Conservation (phyloP, 345 rosid species). For the Heritiera fomes region DNA sequence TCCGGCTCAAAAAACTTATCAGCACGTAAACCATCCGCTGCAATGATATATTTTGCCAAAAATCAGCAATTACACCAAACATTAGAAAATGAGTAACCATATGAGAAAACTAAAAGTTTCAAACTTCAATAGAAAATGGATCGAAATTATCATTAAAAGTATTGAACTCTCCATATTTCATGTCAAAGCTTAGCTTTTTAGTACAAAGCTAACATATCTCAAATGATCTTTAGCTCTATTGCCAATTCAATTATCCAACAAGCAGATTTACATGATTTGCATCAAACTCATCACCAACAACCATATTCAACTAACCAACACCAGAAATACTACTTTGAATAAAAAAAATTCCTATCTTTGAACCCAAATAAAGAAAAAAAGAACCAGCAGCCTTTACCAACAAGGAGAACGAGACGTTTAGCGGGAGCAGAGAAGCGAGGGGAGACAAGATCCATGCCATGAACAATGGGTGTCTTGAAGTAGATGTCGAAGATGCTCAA, state of each 20-base stretch:
- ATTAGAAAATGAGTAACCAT: not conserved
- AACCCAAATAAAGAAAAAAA: not conserved
- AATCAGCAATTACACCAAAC: not conserved
- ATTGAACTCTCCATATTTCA: not conserved
- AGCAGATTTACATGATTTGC: not conserved
- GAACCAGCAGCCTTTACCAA: slow-evolving; percentile 42
- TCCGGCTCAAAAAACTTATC: slow-evolving; percentile 97
- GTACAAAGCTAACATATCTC: not conserved
- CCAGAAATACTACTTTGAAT: not conserved
- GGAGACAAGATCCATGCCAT: slow-evolving; percentile 83
- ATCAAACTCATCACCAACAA: not conserved
- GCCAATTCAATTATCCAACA: not conserved
- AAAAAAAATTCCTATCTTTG: not conserved
- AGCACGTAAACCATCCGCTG: slow-evolving; percentile 98
- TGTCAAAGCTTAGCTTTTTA: not conserved
- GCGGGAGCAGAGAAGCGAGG: slow-evolving; percentile 84
- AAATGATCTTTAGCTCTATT: not conserved
- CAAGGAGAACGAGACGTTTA: slow-evolving; percentile 83
- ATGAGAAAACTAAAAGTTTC: not conserved
- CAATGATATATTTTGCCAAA: slow-evolving; percentile 17
- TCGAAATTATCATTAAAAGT: not conserved
- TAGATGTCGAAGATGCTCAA: slow-evolving; percentile 94
- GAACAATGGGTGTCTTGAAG: slow-evolving; percentile 96
- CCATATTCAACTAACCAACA: not conserved
- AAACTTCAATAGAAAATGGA: slow-evolving; percentile 22